phyloP scores from a whole-genome alignment of 2,329 filamentous ascomycete species.

The Clonostachys sp. region DNA sequence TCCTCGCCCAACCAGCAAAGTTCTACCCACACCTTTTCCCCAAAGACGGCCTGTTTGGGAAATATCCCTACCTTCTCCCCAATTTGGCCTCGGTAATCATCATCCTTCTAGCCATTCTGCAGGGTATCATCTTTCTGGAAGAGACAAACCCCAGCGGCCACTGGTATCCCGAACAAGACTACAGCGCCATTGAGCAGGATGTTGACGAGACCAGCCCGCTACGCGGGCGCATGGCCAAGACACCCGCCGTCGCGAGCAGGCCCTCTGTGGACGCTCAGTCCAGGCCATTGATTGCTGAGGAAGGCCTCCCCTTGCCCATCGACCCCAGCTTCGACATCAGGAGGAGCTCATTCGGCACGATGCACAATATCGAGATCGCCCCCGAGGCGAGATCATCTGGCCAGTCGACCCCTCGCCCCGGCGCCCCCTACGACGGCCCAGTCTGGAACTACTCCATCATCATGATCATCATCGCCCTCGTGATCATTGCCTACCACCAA shows the following conservation, averaged over 20 bases:
- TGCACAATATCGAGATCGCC: slow-evolving; percentile 29
- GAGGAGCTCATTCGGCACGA: slow-evolving; percentile 31
- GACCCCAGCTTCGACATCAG: too few species aligned
- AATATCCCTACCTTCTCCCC: slow-evolving; percentile 38
- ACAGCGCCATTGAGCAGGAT: slow-evolving; percentile 1
- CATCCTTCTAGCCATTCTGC: slow-evolving; percentile 58
- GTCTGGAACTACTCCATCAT: slow-evolving; percentile 32
- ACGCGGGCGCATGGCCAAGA: slow-evolving; percentile 1
- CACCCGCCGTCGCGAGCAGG: slow-evolving; percentile 4
- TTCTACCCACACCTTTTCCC: slow-evolving; percentile 56
- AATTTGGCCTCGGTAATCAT: slow-evolving; percentile 54
- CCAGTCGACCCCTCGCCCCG: slow-evolving; percentile 1
- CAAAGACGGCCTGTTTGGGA: slow-evolving; percentile 33
- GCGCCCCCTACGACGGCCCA: slow-evolving; percentile 13
- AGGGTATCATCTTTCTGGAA: slow-evolving; percentile 59
- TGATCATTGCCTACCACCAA: slow-evolving; percentile 37
- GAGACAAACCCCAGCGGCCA: slow-evolving; percentile 25
- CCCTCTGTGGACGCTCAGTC: slow-evolving; percentile 11
- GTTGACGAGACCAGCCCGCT: neutral
- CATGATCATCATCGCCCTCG: slow-evolving; percentile 32
- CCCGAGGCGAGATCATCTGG: slow-evolving; percentile 6
- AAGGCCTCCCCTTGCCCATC: neutral
- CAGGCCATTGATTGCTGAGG: slow-evolving; percentile 6
- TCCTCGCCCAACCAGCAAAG: slow-evolving; percentile 59
- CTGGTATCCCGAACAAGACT: too few species aligned